A percentile compares a stretch with the other conserved stretches of the same genome.
These are phyloP conservation scores for Penicillium coffeae DNA, from an alignment of 495 filamentous ascomycete genomes.

Conservation along the genomic window DNA sequence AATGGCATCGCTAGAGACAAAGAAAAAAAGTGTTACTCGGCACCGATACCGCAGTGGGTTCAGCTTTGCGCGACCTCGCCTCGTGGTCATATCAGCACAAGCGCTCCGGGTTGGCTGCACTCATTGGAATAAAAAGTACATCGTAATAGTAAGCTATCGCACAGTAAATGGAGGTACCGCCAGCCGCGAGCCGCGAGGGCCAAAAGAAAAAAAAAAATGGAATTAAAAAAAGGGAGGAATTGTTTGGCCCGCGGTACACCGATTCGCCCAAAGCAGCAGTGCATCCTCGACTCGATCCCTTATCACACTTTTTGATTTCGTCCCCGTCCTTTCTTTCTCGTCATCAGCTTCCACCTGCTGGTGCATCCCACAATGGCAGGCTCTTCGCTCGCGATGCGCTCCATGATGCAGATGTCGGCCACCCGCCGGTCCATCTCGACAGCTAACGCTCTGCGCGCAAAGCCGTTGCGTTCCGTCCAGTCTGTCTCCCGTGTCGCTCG, in stretches of 20 bases:
- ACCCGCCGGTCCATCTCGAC: conserved; percentile 40
- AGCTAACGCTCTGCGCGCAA: conserved; percentile 20
- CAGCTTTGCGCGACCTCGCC: no score
- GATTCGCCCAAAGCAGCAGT: conserved; percentile 44
- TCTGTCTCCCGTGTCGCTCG: conserved; percentile 32
- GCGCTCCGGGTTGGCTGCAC: no score
- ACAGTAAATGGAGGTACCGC: no score
- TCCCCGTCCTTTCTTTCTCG: conserved; percentile 13
- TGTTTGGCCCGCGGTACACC: conserved; percentile 27
- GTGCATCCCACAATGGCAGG: conserved; percentile 36
- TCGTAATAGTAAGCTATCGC: no score
- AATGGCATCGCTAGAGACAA: no score
- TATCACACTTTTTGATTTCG: conserved; percentile 25
- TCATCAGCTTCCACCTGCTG: conserved; percentile 12
- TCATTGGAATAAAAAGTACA: no score
- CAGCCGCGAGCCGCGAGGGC: no score
- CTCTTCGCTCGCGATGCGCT: conserved; percentile 39
- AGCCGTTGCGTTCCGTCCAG: conserved; percentile 25
- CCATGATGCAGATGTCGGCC: conserved; percentile 39
- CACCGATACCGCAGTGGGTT: no score
- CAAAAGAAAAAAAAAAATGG: conserved; percentile 1
- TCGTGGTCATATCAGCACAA: no score
- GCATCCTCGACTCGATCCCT: conserved; percentile 11
- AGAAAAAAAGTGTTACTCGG: no score
- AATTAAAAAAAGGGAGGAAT: neutral